Percentiles rank a stretch among this genome's conserved stretches.
phyloP scores from a whole-genome alignment of 2,329 filamentous ascomycete genomes.

The Aspergillus melleus region DNA sequence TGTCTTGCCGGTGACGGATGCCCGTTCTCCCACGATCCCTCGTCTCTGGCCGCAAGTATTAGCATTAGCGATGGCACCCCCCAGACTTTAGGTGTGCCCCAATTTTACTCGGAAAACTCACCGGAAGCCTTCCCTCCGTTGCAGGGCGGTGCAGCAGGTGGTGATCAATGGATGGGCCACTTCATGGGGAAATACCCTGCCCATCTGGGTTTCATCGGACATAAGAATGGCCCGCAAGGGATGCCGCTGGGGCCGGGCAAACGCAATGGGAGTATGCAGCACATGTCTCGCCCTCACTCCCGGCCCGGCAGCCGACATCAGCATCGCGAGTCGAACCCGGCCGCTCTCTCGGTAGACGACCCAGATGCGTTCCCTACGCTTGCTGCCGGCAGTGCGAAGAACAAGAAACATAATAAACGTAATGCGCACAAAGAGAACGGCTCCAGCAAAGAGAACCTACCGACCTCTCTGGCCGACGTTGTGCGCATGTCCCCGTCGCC shows the following conservation, averaged over 20 bases:
- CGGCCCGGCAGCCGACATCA: constrained; percentile 82
- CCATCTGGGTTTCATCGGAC: constrained; percentile 47
- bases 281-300: constrained; percentile 68
- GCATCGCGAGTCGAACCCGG: constrained; percentile 61
- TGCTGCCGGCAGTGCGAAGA: constrained; percentile 71
- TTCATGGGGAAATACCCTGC: constrained; percentile 45
- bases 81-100: constrained; percentile 55
- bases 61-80: constrained; percentile 60
- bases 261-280: constrained; percentile 52
- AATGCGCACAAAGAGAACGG: constrained; percentile 64
- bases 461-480: constrained; percentile 85
- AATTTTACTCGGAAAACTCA: constrained; percentile 74
- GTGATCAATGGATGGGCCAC: constrained; percentile 59
- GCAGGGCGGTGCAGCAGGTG: constrained; percentile 57
- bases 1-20: constrained; percentile 92
- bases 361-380: constrained; percentile 93
- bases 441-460: constrained; percentile 65
- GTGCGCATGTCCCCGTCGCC: constrained; percentile 93
- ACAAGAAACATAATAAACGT: constrained; percentile 91
- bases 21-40: constrained; percentile 95
- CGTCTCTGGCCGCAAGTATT: constrained; percentile 79
- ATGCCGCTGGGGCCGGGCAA: constrained; percentile 32
- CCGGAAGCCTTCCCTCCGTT: constrained; percentile 82
- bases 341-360: constrained; percentile 81
- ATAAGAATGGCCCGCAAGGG: constrained; percentile 39